Evolutionary conservation across 2,329 filamentous ascomycete species (phyloP).

Genomic region (Aureobasidium sp.): DNA sequence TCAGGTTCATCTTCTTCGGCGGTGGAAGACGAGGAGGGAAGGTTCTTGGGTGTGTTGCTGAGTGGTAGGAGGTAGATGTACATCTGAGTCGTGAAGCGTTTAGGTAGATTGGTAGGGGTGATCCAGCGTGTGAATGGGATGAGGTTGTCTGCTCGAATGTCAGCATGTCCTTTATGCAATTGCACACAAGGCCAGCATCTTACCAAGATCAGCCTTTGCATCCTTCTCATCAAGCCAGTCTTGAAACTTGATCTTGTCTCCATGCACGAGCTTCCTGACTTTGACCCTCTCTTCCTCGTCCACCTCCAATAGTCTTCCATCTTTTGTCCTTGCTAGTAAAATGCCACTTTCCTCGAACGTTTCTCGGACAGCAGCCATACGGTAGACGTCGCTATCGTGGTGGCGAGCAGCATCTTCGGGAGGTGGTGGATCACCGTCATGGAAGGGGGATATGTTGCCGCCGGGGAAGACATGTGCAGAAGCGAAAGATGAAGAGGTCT

Average conservation of each 20-base stretch:
- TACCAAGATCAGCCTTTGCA: conserved; percentile 60
- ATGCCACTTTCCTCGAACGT: conserved; percentile 95
- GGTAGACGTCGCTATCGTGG: conserved; percentile 63
- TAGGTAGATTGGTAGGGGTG: conserved; percentile 65
- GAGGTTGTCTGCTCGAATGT: conserved; percentile 47
- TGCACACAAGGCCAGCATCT: not conserved
- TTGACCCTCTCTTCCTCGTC: conserved; percentile 53
- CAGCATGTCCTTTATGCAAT: not conserved
- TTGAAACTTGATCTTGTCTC: conserved; percentile 56
- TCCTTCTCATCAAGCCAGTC: conserved; percentile 57
- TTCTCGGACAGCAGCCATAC: conserved; percentile 79
- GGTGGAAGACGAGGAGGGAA: conserved; percentile 25
- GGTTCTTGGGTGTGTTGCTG: conserved; percentile 23
- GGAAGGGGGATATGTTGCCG: conserved; percentile 68
- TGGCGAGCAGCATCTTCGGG: conserved; percentile 53
- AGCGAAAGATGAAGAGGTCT: conserved; percentile 75
- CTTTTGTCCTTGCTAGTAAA: conserved; percentile 56
- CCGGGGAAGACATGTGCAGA: conserved; percentile 95
- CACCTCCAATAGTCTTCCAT: conserved; percentile 54
- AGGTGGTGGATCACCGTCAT: conserved; percentile 60
- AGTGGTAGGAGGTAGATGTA: conserved; percentile 84
- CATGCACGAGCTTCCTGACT: conserved; percentile 64
- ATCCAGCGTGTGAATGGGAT: conserved; percentile 89
- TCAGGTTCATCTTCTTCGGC: conserved; percentile 32
- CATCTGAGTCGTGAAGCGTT: conserved; percentile 92